Base-by-base conservation (phyloP, 148 eudicot genomes). In the Chenopodium album region DNA sequence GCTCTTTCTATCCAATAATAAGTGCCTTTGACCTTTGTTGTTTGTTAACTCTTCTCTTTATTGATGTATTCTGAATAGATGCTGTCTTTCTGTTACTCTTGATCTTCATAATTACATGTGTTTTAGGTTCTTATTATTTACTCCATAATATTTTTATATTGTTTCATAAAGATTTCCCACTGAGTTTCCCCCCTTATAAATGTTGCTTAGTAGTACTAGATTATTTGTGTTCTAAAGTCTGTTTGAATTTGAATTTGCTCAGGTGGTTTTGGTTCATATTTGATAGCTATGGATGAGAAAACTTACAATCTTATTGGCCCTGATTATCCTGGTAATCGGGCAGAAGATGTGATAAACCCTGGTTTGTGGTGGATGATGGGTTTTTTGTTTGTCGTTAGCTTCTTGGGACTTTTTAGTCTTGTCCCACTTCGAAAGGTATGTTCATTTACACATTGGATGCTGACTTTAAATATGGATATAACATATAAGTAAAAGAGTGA, bases 341-440 rank as follows among this genome's bases (percentile, higher is more conserved):
- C 94, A 19, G 94, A 95, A 81, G 97, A 95, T 86, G 89, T 92
- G 75, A 93, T 80, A 81, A 90, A 90, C 85, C 98, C 97, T 73
- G 93, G 97, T 41, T 80, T 95, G 81, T 88, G 89, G 89, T 95
- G 98, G 98, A 95, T 95, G 96, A 93, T 89, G 54, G 98, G 97
- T 26, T 95, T 95, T 81, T 59, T 93, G 67, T 92, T 92, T 82
- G 92, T 95, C 83, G 98, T 95, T 84, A 93, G 97, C 85, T 95
- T 95, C 85, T 89, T 95, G 71, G 98, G 98, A 67, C 87, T 95
- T 75, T 95, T 95, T 81, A 92, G 97, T 85, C 97, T 95, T 63
- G 96, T 93, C 78, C 97, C 98, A 32, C 97, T 95, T 74, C 92
- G 98, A 8, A 95, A 95, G 97, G 98, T 93, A 88, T 41, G 68